A percentile compares a stretch with the other conserved stretches of the same genome.
These are phyloP conservation scores for Fusarium sublunatum DNA, from an alignment of 2,329 filamentous ascomycete genomes.

Conservation along the genomic window DNA sequence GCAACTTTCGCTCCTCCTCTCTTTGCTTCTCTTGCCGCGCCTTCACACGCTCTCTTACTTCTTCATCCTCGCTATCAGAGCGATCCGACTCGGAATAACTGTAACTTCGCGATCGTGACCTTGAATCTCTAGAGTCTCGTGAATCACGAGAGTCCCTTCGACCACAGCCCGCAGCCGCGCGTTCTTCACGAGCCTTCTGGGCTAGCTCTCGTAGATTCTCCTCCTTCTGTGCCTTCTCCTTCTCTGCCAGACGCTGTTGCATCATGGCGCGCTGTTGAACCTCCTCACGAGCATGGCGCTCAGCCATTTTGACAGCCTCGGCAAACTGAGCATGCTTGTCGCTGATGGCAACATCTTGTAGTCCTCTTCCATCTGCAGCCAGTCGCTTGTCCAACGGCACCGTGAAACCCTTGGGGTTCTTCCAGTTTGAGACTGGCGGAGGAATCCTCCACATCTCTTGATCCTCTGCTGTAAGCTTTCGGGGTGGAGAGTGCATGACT, in stretches of 20 bases:
- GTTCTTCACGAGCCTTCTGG: constrained; percentile 90
- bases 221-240: constrained; percentile 94
- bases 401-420: constrained; percentile 98
- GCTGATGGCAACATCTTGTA: constrained; percentile 96
- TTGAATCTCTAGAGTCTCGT: constrained; percentile 55
- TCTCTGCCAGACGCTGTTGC: constrained; percentile 96
- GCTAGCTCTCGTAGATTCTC: constrained; percentile 89
- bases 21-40: constrained; percentile 80
- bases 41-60: constrained; percentile 79
- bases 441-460: constrained; percentile 94
- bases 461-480: constrained; percentile 95
- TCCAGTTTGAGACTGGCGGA: constrained; percentile 96
- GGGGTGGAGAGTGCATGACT: constrained; percentile 92
- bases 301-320: constrained; percentile 92
- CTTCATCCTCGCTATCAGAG: constrained; percentile 72
- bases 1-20: constrained; percentile 88
- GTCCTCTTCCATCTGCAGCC: constrained; percentile 88
- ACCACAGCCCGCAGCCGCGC: constrained; percentile 64
- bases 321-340: constrained; percentile 98
- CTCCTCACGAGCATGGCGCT: constrained; percentile 94
- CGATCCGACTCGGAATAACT: constrained; percentile 62
- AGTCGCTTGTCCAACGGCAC: constrained; percentile 95
- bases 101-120: constrained; percentile 60
- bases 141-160: constrained; percentile 53
- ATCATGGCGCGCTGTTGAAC: constrained; percentile 91